Percentiles rank a stretch among this genome's conserved stretches.
These are phyloP conservation scores for Eragrostis tef DNA, from an alignment of 202 grass and related monocot species.

Conservation along the genomic window DNA sequence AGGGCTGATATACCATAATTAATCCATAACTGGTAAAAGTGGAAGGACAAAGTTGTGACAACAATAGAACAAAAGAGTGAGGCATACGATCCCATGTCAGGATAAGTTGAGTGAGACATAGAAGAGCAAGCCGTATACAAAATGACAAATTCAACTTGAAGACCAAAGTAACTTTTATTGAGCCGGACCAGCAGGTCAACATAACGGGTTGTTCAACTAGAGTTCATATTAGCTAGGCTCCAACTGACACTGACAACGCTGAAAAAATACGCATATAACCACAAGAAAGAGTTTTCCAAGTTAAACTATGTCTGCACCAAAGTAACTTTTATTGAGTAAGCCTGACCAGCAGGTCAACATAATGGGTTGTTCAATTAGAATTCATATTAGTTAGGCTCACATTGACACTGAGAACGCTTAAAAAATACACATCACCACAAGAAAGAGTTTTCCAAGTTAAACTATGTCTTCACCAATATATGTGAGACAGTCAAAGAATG, in stretches of 20 bases:
- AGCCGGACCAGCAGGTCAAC: neutral
- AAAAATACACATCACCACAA: neutral
- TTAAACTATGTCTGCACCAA: neutral
- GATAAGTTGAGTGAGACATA: constrained; percentile 3
- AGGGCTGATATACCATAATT: constrained; percentile 2
- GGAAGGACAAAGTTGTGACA: neutral
- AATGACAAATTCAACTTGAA: constrained; percentile 18
- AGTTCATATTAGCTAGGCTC: constrained; percentile 14
- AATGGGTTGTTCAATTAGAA: constrained; percentile 7
- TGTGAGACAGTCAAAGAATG: neutral
- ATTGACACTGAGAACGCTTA: neutral
- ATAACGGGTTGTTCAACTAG: constrained; percentile 1
- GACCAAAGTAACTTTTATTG: neutral
- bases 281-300: constrained; percentile 4
- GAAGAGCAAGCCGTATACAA: neutral
- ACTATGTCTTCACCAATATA: neutral
- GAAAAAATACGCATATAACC: neutral
- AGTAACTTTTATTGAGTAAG: too few species aligned
- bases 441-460: constrained; percentile 15
- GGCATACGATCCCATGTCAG: constrained; percentile 12
- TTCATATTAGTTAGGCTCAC: constrained; percentile 1
- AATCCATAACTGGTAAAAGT: neutral
- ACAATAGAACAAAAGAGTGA: neutral
- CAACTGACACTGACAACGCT: neutral
- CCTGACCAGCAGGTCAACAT: neutral